Evolutionary conservation across 139 green algal species (phyloP).

Genomic region (Chlamydomonas applanata): DNA sequence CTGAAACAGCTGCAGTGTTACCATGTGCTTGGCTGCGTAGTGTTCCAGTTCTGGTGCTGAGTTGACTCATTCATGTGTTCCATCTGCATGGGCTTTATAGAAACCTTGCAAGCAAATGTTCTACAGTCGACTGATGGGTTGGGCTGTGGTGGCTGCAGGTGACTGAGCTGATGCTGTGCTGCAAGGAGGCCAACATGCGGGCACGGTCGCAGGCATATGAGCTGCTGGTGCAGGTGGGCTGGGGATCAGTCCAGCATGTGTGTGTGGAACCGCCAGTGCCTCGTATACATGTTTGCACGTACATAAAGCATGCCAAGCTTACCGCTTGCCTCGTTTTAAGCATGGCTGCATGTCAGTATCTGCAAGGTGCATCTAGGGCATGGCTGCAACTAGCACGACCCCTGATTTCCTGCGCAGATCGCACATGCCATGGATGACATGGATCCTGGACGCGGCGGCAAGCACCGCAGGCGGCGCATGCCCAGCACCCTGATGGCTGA

Average conservation of each 20-base stretch:
- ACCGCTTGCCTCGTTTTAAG: too few species aligned
- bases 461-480: too few species aligned
- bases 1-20: background rate
- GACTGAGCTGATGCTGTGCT: constrained; percentile 87
- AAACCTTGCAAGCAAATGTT: too few species aligned
- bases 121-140: too few species aligned
- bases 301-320: too few species aligned
- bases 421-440: constrained; percentile 31
- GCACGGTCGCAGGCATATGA: constrained; percentile 82
- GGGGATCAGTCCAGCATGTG: constrained; percentile 51
- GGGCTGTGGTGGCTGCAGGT: constrained; percentile 56
- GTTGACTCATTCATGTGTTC: too few species aligned
- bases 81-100: too few species aligned
- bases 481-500: background rate
- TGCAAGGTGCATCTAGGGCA: too few species aligned
- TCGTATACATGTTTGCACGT: background rate
- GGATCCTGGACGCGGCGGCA: background rate
- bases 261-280: constrained; percentile 15
- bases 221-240: constrained; percentile 75
- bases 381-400: too few species aligned
- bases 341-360: too few species aligned
- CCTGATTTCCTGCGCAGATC: constrained; percentile 1
- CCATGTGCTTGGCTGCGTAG: background rate
- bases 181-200: constrained; percentile 92
- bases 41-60: too few species aligned